phyloP scores from a whole-genome alignment of 2,329 filamentous ascomycete genomes.

The Xylariomycetidae sp. region DNA sequence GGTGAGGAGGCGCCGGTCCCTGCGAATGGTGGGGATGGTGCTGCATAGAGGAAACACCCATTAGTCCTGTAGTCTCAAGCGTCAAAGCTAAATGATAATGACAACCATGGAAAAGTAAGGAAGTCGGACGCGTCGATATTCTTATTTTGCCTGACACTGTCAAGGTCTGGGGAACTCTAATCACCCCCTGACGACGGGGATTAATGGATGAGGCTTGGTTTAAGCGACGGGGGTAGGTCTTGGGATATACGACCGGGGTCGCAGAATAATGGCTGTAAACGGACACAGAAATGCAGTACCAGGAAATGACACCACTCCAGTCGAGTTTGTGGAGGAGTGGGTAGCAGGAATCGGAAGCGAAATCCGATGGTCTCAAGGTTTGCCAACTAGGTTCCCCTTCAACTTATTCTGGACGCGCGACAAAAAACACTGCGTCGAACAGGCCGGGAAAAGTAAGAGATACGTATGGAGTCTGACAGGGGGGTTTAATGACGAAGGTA shows the following conservation, averaged over 20 bases:
- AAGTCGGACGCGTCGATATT: conserved; percentile 45
- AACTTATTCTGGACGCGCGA: conserved; percentile 24
- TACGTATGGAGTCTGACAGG: conserved; percentile 20
- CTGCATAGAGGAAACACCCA: conserved; percentile 61
- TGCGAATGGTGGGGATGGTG: conserved; percentile 72
- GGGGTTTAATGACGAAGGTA: conserved; percentile 16
- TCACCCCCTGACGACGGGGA: conserved; percentile 42
- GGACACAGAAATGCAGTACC: conserved; percentile 27
- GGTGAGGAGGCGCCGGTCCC: conserved; percentile 62
- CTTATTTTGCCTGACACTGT: conserved; percentile 44
- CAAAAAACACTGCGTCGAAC: conserved; percentile 16
- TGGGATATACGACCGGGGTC: conserved; percentile 28
- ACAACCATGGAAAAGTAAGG: conserved; percentile 35
- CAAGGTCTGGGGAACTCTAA: conserved; percentile 38
- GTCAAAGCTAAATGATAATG: conserved; percentile 28
- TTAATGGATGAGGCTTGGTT: conserved; percentile 27
- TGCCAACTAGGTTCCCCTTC: conserved; percentile 29
- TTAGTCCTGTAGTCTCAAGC: conserved; percentile 41
- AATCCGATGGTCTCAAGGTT: conserved; percentile 33
- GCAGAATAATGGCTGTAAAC: conserved; percentile 21
- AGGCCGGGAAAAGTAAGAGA: conserved; percentile 13
- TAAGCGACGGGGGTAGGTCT: conserved; percentile 24
- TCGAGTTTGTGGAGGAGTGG: conserved; percentile 21
- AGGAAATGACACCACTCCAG: conserved; percentile 23
- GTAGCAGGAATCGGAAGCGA: conserved; percentile 31